Evolutionary conservation across 148 eudicot genomes (phyloP).

Genomic region (Rhododendron henanense): DNA sequence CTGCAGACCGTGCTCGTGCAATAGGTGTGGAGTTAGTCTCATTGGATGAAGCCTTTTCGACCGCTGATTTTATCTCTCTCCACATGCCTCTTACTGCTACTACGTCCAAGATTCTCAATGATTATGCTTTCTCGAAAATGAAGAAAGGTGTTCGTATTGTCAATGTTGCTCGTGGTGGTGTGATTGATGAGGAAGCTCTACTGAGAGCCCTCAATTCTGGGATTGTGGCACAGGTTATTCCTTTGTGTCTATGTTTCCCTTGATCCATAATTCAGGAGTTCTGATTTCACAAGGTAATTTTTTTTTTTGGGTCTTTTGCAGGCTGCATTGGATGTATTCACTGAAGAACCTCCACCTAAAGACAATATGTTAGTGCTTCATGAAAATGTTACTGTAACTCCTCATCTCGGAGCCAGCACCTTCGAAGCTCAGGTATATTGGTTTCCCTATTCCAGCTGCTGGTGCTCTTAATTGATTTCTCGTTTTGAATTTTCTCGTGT

Average conservation of each 20-base stretch:
- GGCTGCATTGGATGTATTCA: conserved; percentile 17
- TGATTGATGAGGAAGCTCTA: conserved; percentile 87
- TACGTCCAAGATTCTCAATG: conserved; percentile 72
- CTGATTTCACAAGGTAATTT: background rate
- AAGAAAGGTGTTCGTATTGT: conserved; percentile 81
- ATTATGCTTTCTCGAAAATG: conserved; percentile 83
- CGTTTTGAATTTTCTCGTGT: background rate
- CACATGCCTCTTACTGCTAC: conserved; percentile 91
- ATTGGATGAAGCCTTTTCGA: conserved; percentile 64
- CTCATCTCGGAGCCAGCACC: conserved; percentile 21
- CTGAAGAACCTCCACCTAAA: conserved; percentile 14
- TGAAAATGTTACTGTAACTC: conserved; percentile 14
- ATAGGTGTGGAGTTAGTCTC: conserved; percentile 85
- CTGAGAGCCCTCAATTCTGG: conserved; percentile 79
- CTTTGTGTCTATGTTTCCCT: background rate
- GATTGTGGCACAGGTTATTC: conserved; percentile 52
- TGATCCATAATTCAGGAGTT: background rate
- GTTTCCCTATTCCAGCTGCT: background rate
- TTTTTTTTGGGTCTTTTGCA: background rate
- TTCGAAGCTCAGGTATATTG: conserved; percentile 17
- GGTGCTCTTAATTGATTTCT: background rate
- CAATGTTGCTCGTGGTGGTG: conserved; percentile 95
- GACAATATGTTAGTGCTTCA: conserved; percentile 10
- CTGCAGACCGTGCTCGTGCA: conserved; percentile 89
- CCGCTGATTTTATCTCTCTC: conserved; percentile 87